Conservation (phyloP, 1,284 basidiomycete species). For the Hymenochaete sp. region DNA sequence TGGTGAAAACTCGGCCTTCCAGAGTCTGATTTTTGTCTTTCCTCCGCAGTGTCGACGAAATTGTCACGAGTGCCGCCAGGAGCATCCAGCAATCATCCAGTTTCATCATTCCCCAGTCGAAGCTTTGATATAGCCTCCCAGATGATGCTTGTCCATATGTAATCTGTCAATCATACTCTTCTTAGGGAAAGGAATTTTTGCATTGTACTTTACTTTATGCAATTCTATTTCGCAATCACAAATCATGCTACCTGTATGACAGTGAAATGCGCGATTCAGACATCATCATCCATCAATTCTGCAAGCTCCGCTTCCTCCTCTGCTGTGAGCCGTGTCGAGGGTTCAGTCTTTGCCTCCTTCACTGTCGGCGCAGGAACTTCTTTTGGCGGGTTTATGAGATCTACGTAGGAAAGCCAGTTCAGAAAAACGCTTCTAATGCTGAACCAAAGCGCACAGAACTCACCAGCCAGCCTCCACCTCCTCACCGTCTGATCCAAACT, state of each 20-base stretch:
- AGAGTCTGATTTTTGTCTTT: conserved; percentile 20
- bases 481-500: conserved; percentile 81
- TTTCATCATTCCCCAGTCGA: conserved; percentile 32
- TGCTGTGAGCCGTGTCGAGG: conserved; percentile 43
- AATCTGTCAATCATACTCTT: not conserved
- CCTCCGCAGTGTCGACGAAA: conserved; percentile 54
- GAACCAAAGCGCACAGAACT: conserved; percentile 21
- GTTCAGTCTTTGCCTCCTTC: conserved; percentile 20
- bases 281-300: conserved; percentile 60
- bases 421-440: not conserved
- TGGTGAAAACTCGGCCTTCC: not conserved
- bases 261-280: not conserved
- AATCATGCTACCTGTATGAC: not conserved
- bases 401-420: conserved; percentile 29
- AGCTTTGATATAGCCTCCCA: conserved; percentile 28
- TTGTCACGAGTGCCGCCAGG: conserved; percentile 49
- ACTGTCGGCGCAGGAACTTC: conserved; percentile 27
- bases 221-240: not conserved
- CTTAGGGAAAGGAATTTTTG: not conserved
- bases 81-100: conserved; percentile 34
- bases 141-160: not conserved
- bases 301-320: conserved; percentile 77
- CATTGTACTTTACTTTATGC: conserved; percentile 6
- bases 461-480: conserved; percentile 71
- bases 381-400: conserved; percentile 37